A percentile compares a stretch with the other conserved stretches of the same genome.
These are phyloP conservation scores for Dacryopinax primogenitus DNA, from an alignment of 768 basidiomycete genomes.

Conservation along the genomic window DNA sequence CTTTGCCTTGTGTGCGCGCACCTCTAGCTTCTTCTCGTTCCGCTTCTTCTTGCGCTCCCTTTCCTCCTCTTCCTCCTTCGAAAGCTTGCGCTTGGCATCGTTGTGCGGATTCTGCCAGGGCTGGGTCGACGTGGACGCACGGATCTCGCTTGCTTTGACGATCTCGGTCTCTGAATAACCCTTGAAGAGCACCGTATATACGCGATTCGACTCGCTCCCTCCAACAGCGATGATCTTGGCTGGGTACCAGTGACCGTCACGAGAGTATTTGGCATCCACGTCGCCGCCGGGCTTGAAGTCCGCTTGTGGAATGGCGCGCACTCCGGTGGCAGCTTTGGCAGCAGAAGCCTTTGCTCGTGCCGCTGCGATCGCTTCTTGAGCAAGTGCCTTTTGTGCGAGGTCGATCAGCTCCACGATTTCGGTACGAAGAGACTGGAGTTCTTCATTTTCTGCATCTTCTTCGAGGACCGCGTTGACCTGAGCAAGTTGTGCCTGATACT, in stretches of 20 bases:
- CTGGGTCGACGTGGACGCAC: conserved; percentile 45
- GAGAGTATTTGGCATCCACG: conserved; percentile 72
- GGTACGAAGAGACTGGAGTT: conserved; percentile 56
- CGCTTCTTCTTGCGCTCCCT: conserved; percentile 84
- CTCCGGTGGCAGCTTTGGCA: conserved; percentile 32
- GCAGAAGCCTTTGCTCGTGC: conserved; percentile 34
- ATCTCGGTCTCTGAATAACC: conserved; percentile 86
- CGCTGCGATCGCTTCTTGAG: conserved; percentile 43
- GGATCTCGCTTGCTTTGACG: conserved; percentile 57
- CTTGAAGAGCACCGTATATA: conserved; percentile 83
- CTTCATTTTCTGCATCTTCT: conserved; percentile 58
- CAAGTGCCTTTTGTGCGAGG: conserved; percentile 58
- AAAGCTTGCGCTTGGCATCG: conserved; percentile 63
- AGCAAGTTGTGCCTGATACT: conserved; percentile 68
- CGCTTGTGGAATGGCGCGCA: not conserved
- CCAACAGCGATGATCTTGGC: conserved; percentile 77
- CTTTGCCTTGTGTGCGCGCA: conserved; percentile 70
- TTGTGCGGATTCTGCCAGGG: conserved; percentile 29
- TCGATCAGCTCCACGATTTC: conserved; percentile 75
- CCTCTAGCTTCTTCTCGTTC: conserved; percentile 86
- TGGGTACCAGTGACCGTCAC: conserved; percentile 76
- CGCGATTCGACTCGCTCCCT: conserved; percentile 65
- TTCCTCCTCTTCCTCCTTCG: conserved; percentile 73
- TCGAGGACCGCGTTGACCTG: conserved; percentile 73
- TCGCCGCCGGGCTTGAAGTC: conserved; percentile 69